A percentile compares a stretch with the other conserved stretches of the same genome.
Conservation (phyloP, 176 grass and related monocot species). For the Carex cristatella region DNA sequence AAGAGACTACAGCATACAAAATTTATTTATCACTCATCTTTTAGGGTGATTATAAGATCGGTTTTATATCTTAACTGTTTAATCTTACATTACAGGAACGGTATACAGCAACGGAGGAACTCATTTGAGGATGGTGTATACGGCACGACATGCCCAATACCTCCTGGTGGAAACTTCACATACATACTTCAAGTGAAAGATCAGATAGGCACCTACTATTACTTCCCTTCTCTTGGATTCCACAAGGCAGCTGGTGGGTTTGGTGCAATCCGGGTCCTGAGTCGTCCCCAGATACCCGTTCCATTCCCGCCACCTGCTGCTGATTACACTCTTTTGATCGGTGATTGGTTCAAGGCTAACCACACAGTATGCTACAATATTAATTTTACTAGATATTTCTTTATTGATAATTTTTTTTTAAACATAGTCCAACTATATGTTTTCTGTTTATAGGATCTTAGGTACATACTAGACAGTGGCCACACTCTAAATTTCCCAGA, state of each 20-base stretch:
- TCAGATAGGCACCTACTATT: slow-evolving; percentile 92
- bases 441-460: slow-evolving; percentile 43
- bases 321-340: slow-evolving; percentile 60
- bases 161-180: slow-evolving; percentile 74
- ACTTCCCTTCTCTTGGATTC: slow-evolving; percentile 91
- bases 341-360: slow-evolving; percentile 94
- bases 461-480: slow-evolving; percentile 57
- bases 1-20: background rate
- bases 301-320: slow-evolving; percentile 82
- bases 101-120: slow-evolving; percentile 78
- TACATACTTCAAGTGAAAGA: slow-evolving; percentile 85
- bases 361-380: slow-evolving; percentile 45
- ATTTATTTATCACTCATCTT: too few species aligned
- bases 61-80: background rate
- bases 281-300: slow-evolving; percentile 74
- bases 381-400: background rate
- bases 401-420: background rate
- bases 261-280: slow-evolving; percentile 76
- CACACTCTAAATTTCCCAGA: slow-evolving; percentile 53
- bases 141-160: slow-evolving; percentile 91
- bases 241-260: slow-evolving; percentile 92
- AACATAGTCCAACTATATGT: background rate
- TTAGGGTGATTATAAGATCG: background rate
- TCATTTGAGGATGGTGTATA: slow-evolving; percentile 82
- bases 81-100: slow-evolving; percentile 43